Conservation (phyloP, 2,329 filamentous ascomycete species). For the Ascochyta rabiei region DNA sequence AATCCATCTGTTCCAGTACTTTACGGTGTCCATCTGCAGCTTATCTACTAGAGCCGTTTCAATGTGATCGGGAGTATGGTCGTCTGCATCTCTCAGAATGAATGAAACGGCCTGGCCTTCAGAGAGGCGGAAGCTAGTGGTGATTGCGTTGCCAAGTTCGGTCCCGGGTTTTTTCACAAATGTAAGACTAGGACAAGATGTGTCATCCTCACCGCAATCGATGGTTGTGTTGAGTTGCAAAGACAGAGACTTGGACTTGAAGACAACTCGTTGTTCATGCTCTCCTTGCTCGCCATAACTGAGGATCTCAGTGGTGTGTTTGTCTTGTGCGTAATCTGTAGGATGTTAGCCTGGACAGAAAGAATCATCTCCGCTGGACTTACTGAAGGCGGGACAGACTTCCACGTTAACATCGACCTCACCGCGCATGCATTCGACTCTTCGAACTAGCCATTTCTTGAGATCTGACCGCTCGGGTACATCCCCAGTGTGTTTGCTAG, state of each 20-base stretch:
- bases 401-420: slow-evolving; percentile 69
- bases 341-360: neutral
- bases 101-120: slow-evolving; percentile 75
- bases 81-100: slow-evolving; percentile 64
- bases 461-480: slow-evolving; percentile 49
- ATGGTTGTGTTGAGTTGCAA: slow-evolving; percentile 72
- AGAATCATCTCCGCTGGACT: neutral
- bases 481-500: slow-evolving; percentile 34
- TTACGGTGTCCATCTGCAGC: slow-evolving; percentile 72
- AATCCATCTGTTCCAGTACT: slow-evolving; percentile 77
- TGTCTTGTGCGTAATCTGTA: slow-evolving; percentile 66
- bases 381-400: slow-evolving; percentile 63
- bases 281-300: slow-evolving; percentile 33
- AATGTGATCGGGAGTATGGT: slow-evolving; percentile 64
- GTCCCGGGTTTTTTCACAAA: slow-evolving; percentile 63
- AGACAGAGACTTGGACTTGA: slow-evolving; percentile 63
- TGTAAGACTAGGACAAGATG: slow-evolving; percentile 57
- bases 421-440: slow-evolving; percentile 75
- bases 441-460: slow-evolving; percentile 73
- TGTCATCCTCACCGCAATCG: slow-evolving; percentile 62
- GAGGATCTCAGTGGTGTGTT: slow-evolving; percentile 65
- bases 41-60: slow-evolving; percentile 63
- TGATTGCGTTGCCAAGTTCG: slow-evolving; percentile 67
- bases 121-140: slow-evolving; percentile 63
- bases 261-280: slow-evolving; percentile 56